These are phyloP conservation scores for Chalciporus pseudorubinellus DNA, from an alignment of 768 basidiomycete genomes.

Conservation along the genomic window DNA sequence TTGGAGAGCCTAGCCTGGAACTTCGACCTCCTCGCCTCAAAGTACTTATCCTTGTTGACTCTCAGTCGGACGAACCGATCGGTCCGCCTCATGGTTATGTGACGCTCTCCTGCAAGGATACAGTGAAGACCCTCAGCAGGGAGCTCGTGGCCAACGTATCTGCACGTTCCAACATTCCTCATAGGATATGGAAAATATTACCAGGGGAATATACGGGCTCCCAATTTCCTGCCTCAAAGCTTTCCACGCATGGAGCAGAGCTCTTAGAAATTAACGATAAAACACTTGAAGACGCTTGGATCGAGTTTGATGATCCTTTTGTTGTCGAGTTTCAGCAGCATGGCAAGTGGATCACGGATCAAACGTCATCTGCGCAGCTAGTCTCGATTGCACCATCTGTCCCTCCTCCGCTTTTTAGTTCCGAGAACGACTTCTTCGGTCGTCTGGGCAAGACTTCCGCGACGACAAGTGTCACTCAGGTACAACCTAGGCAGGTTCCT, in stretches of 20 bases:
- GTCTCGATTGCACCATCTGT: slow-evolving; percentile 19
- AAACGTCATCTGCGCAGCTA: not conserved
- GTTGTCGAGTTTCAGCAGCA: slow-evolving; percentile 68
- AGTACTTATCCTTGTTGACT: slow-evolving; percentile 45
- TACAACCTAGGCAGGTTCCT: slow-evolving; percentile 24
- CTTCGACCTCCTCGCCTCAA: slow-evolving; percentile 66
- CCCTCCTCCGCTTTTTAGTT: slow-evolving; percentile 53
- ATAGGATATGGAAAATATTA: slow-evolving; percentile 66
- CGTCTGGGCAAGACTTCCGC: slow-evolving; percentile 31
- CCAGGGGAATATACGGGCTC: slow-evolving; percentile 33
- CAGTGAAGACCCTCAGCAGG: slow-evolving; percentile 42
- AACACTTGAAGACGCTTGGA: slow-evolving; percentile 55
- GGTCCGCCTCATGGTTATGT: slow-evolving; percentile 36
- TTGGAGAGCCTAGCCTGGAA: slow-evolving; percentile 58
- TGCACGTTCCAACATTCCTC: slow-evolving; percentile 34
- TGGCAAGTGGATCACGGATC: slow-evolving; percentile 59
- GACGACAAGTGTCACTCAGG: slow-evolving; percentile 23
- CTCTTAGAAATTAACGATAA: slow-evolving; percentile 43
- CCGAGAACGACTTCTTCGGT: slow-evolving; percentile 56
- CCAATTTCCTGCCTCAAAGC: slow-evolving; percentile 26
- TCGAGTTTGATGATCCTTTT: slow-evolving; percentile 65
- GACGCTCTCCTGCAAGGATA: slow-evolving; percentile 51
- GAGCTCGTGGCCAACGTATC: slow-evolving; percentile 41
- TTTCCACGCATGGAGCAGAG: slow-evolving; percentile 33
- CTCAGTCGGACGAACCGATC: slow-evolving; percentile 26